These are phyloP conservation scores for Lichtheimia ornata DNA, from an alignment of 371 early-diverging fungal species.

Conservation along the genomic window DNA sequence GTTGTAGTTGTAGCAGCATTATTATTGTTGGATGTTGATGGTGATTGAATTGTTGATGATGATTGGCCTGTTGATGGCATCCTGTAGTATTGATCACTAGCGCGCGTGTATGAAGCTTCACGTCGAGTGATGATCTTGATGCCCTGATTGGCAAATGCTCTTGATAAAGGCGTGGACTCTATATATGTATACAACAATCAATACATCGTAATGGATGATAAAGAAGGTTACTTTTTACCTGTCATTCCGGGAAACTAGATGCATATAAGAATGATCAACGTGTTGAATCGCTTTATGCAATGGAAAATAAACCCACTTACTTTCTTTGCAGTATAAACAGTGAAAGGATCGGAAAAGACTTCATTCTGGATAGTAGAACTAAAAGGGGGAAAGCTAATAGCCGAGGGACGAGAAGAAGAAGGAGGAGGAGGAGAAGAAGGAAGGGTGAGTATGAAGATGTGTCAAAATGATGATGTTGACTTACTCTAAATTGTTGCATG, in stretches of 20 bases:
- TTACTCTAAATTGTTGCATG: too few relatives aligned
- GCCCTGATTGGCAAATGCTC: conserved; percentile 67
- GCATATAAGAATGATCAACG: not conserved
- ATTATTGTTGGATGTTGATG: not conserved
- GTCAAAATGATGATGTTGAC: too few relatives aligned
- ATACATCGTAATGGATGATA: not conserved
- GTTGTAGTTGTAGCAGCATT: too few relatives aligned
- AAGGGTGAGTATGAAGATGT: too few relatives aligned
- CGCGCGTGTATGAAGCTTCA: conserved; percentile 28
- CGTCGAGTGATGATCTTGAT: conserved; percentile 67
- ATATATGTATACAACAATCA: not conserved
- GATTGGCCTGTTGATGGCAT: conserved; percentile 3
- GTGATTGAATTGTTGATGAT: not conserved
- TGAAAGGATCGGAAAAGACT: conserved; percentile 53
- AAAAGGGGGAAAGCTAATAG: not conserved
- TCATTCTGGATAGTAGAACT: conserved; percentile 23
- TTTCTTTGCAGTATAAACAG: conserved; percentile 37
- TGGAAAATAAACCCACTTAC: conserved; percentile 9
- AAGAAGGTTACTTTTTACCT: conserved; percentile 30
- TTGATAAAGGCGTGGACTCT: conserved; percentile 67
- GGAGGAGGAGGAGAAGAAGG: too few relatives aligned
- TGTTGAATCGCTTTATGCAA: conserved; percentile 17
- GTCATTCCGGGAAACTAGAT: conserved; percentile 63
- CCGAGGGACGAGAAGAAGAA: too few relatives aligned
- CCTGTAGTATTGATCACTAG: conserved; percentile 12